A percentile compares a stretch with the other conserved stretches of the same genome.
phyloP scores from a whole-genome alignment of 371 early-diverging fungal genomes.

The Globomyces sp. region DNA sequence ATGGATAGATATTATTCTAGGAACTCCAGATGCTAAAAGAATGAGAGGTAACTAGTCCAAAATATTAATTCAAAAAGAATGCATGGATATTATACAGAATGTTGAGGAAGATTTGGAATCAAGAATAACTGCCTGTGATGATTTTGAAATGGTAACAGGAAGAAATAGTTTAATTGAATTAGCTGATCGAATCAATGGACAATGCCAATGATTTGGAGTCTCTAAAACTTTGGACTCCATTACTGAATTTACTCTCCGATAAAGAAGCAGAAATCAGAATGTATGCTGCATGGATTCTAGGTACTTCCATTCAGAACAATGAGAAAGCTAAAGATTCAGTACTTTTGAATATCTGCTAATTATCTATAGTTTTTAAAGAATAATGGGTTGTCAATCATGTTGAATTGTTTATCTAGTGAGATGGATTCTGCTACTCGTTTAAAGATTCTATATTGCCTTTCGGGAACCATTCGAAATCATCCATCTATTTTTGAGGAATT shows the following conservation, averaged over 20 bases:
- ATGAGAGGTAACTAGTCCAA: slow-evolving; percentile 58
- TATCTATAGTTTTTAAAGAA: slow-evolving; percentile 56
- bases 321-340: slow-evolving; percentile 74
- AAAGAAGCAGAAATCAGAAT: slow-evolving; percentile 61
- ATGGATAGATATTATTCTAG: slow-evolving; percentile 79
- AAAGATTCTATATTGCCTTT: slow-evolving; percentile 77
- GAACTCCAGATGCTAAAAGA: slow-evolving; percentile 77
- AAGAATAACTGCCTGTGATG: slow-evolving; percentile 80
- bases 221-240: slow-evolving; percentile 83
- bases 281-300: slow-evolving; percentile 85
- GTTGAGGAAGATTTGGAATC: slow-evolving; percentile 59
- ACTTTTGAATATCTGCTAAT: slow-evolving; percentile 4
- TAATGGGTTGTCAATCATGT: slow-evolving; percentile 57
- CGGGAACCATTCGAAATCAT: slow-evolving; percentile 49
- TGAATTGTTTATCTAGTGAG: slow-evolving; percentile 56
- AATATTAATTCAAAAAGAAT: slow-evolving; percentile 48
- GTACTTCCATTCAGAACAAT: slow-evolving; percentile 94
- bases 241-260: slow-evolving; percentile 55
- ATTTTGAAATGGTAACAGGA: slow-evolving; percentile 70
- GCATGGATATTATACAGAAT: slow-evolving; percentile 58
- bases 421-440: slow-evolving; percentile 57
- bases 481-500: slow-evolving; percentile 62
- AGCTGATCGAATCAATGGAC: slow-evolving; percentile 88
- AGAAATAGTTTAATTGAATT: too few species aligned
- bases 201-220: slow-evolving; percentile 89